These are phyloP conservation scores for Begonia peltatifolia DNA, from an alignment of 306 rosid genomes.

Conservation along the genomic window DNA sequence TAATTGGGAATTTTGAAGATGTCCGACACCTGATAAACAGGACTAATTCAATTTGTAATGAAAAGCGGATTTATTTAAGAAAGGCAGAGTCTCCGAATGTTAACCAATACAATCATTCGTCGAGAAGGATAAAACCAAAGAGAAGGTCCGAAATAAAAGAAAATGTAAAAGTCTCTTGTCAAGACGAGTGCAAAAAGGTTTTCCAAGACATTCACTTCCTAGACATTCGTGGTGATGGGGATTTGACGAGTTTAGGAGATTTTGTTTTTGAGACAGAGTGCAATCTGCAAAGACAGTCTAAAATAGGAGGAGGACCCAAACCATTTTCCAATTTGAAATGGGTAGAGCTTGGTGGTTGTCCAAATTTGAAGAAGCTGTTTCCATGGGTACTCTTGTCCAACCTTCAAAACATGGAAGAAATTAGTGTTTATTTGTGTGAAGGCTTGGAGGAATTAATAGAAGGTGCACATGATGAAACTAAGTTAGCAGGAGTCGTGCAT, in stretches of 20 bases:
- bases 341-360: background rate
- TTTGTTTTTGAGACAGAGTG: background rate
- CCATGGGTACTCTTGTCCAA: background rate
- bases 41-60: no score
- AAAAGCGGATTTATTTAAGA: no score
- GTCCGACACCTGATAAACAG: no score
- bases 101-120: no score
- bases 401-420: background rate
- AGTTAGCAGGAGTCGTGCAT: background rate
- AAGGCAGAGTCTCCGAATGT: no score
- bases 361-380: background rate
- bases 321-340: background rate
- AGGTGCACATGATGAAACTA: background rate
- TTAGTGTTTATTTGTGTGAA: background rate
- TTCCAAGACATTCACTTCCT: background rate
- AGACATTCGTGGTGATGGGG: no score
- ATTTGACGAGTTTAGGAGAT: background rate
- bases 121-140: no score
- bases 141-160: background rate
- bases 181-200: background rate
- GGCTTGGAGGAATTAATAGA: background rate
- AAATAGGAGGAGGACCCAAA: background rate
- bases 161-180: background rate
- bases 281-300: background rate
- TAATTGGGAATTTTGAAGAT: no score